Evolutionary conservation across 306 rosid species (phyloP).

Genomic region (Elaeagnus macrophylla): DNA sequence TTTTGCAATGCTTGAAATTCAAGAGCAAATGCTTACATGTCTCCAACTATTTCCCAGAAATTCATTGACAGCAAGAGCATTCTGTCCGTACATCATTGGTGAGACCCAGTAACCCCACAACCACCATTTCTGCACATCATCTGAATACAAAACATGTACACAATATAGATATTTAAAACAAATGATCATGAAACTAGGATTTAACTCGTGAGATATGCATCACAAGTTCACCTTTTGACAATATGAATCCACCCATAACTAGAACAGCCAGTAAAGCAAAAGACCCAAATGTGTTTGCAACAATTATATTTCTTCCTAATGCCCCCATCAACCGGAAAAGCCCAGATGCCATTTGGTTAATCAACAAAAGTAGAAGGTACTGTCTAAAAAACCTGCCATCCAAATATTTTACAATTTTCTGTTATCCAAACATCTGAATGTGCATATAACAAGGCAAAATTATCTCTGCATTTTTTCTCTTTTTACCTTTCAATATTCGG

Average conservation of each 20-base stretch:
- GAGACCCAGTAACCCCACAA: slow-evolving; percentile 79
- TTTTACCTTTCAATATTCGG: slow-evolving; percentile 31
- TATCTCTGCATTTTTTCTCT: background rate
- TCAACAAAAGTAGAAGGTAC: slow-evolving; percentile 19
- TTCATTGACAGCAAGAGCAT: slow-evolving; percentile 73
- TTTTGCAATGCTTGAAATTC: background rate
- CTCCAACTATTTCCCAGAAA: slow-evolving; percentile 69
- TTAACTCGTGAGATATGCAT: no score
- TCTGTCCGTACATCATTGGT: slow-evolving; percentile 71
- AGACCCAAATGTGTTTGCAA: slow-evolving; percentile 43
- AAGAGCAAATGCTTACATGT: slow-evolving; percentile 33
- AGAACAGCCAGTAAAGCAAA: slow-evolving; percentile 34
- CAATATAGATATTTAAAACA: background rate
- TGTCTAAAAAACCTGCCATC: slow-evolving; percentile 38
- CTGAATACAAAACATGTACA: slow-evolving; percentile 27
- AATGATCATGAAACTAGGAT: background rate
- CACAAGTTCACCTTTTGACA: slow-evolving; percentile 28
- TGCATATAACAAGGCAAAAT: background rate
- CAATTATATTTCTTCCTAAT: slow-evolving; percentile 32
- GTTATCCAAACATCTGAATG: background rate
- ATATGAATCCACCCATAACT: slow-evolving; percentile 40
- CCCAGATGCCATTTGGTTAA: slow-evolving; percentile 38
- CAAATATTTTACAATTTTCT: background rate
- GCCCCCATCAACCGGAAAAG: slow-evolving; percentile 39
- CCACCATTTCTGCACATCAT: slow-evolving; percentile 56